Conservation (phyloP, 805 yeast genomes). For the Ogataea allantospora region DNA sequence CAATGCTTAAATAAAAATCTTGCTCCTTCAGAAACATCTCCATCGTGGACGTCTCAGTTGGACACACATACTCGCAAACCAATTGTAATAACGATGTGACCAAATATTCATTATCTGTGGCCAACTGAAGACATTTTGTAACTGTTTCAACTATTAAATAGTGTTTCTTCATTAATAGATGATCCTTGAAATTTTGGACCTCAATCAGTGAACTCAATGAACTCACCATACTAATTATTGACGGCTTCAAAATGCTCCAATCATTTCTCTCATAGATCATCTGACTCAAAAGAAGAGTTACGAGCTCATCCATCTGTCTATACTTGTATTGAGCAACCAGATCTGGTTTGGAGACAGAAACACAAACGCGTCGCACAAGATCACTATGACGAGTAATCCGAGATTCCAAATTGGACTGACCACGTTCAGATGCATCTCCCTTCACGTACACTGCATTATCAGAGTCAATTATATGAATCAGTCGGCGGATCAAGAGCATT, state of each 20-base stretch:
- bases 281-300: constrained; percentile 19
- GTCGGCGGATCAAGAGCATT: constrained; percentile 16
- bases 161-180: constrained; percentile 21
- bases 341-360: constrained; percentile 13
- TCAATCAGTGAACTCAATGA: constrained; percentile 28
- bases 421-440: constrained; percentile 21
- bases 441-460: constrained; percentile 25
- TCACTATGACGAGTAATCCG: constrained; percentile 26
- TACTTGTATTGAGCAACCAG: constrained; percentile 23
- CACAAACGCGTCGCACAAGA: constrained; percentile 17
- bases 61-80: constrained; percentile 1
- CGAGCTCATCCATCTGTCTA: constrained; percentile 27
- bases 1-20: background rate
- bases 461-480: constrained; percentile 20
- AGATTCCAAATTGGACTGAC: constrained; percentile 13
- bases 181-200: constrained; percentile 28
- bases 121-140: constrained; percentile 1
- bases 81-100: constrained; percentile 1
- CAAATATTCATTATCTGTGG: background rate
- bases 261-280: constrained; percentile 5
- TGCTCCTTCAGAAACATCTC: constrained; percentile 5
- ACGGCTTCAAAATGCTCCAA: constrained; percentile 27
- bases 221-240: constrained; percentile 30
- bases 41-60: constrained; percentile 3
- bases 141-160: constrained; percentile 13